Evolutionary conservation across 2,329 filamentous ascomycete species (phyloP), one percentile per base, ranked within the genome.

Genomic region (Alternaria infectoria): DNA sequence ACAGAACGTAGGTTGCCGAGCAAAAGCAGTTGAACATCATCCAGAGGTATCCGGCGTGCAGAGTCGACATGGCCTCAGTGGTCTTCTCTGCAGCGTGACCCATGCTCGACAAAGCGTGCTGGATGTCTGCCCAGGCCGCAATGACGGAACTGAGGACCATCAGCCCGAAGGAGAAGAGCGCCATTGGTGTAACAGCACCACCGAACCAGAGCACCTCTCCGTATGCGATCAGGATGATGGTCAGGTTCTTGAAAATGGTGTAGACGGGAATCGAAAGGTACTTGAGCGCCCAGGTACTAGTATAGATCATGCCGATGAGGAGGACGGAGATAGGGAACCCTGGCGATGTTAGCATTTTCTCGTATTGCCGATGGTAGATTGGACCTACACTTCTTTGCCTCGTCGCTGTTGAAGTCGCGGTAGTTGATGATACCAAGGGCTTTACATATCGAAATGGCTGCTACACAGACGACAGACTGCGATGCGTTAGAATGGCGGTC

Each of bases 191-290:
- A 63, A 99, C 95, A 52, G 90, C 93, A 77, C 95, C 95, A 66
- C 96, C 96, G 73, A 99, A 99, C 94, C 95, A 98, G 57, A 99
- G 87, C 28, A 99, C 95, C 83, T 99, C 96, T 72, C 96, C 96
- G 73, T 99, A 99, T 59, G 96, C 96, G 76, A 98, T 99, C 69
- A 98, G 89, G 75, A 99, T 98, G 81, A 97, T 99, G 65, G 96
- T 98, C 85, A 99, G 83, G 84, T 99, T 99, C 88, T 99, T 99
- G 88, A 99, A 99, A 80, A 99, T 99, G 59, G 96, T 99, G 84
- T 99, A 99, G 25, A 99, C 96, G 23, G 96, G 96, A 59, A 99
- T 97, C 30, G 94, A 97, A 65, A 99, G 91, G 82, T 90, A 98
- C 82, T 97, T 93, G 49, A 99, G 89, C 19, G 96, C 93, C 85